Evolutionary conservation across 108 stramenopile species (phyloP).

Genomic region (Discostella pseudostelligera): DNA sequence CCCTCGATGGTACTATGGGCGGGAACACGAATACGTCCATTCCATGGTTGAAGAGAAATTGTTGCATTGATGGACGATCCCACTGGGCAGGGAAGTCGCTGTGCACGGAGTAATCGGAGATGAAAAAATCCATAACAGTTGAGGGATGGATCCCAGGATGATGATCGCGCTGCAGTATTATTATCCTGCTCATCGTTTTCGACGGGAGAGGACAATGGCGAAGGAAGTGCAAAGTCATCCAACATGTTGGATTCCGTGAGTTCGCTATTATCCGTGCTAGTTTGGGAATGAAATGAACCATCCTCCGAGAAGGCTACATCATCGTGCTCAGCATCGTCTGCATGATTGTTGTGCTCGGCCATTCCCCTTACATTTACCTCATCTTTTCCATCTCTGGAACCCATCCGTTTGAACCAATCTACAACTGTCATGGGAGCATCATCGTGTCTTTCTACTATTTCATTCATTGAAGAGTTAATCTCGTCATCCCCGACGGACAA

Average conservation of each 20-base stretch:
- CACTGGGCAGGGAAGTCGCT: slow-evolving; percentile 67
- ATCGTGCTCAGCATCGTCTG: slow-evolving; percentile 1
- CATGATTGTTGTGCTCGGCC: neutral
- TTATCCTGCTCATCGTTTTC: no score
- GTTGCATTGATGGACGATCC: slow-evolving; percentile 57
- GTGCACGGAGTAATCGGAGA: slow-evolving; percentile 69
- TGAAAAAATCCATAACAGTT: slow-evolving; percentile 80
- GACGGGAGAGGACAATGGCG: slow-evolving; percentile 4
- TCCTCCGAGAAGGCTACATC: slow-evolving; percentile 12
- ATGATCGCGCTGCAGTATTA: slow-evolving; percentile 8
- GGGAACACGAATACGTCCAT: slow-evolving; percentile 67
- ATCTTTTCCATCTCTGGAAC: neutral
- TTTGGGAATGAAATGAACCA: slow-evolving; percentile 38
- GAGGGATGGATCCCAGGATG: slow-evolving; percentile 50
- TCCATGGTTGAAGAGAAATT: slow-evolving; percentile 74
- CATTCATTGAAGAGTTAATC: neutral
- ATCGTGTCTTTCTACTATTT: neutral
- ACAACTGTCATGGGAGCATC: neutral
- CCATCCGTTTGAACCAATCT: slow-evolving; percentile 8
- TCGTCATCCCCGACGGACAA: no score
- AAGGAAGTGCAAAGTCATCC: slow-evolving; percentile 36
- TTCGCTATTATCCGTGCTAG: slow-evolving; percentile 36
- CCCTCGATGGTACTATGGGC: slow-evolving; percentile 24
- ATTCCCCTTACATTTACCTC: neutral
- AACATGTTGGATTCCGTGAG: slow-evolving; percentile 26